Evolutionary conservation across 2,329 filamentous ascomycete species (phyloP).

Genomic region (Cordyceps javanica): DNA sequence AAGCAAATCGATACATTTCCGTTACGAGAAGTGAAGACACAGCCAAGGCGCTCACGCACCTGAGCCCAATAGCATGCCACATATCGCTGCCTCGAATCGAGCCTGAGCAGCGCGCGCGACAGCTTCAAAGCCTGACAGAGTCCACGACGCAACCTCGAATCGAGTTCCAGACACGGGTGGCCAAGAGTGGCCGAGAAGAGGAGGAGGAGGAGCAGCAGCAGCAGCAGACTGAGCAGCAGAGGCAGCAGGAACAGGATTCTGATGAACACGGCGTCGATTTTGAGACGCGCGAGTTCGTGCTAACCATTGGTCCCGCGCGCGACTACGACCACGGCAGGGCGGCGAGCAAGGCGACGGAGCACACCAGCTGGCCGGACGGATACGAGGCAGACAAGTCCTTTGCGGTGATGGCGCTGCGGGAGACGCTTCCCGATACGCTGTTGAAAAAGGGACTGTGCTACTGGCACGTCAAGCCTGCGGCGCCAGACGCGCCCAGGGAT

Average conservation of each 20-base stretch:
- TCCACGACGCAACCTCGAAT: neutral
- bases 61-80: slow-evolving; percentile 43
- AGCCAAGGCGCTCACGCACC: slow-evolving; percentile 32
- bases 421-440: slow-evolving; percentile 33
- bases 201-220: neutral
- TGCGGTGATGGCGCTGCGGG: slow-evolving; percentile 30
- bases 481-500: neutral
- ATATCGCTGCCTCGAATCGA: slow-evolving; percentile 25
- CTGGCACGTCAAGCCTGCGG: slow-evolving; percentile 31
- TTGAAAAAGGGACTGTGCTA: slow-evolving; percentile 35
- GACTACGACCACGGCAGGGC: slow-evolving; percentile 34
- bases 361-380: slow-evolving; percentile 36
- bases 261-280: neutral
- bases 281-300: slow-evolving; percentile 30
- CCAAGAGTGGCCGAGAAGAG: neutral
- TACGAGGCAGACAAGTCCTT: slow-evolving; percentile 28
- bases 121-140: slow-evolving; percentile 12
- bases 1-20: slow-evolving; percentile 27
- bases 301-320: slow-evolving; percentile 34
- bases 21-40: slow-evolving; percentile 36
- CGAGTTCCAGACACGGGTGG: neutral
- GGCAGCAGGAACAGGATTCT: too few relatives aligned
- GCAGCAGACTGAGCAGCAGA: too few relatives aligned
- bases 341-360: slow-evolving; percentile 27
- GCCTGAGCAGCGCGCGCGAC: slow-evolving; percentile 26